Evolutionary conservation across 352 stramenopile species (phyloP).

Genomic region (Phytophthora colocasiae): DNA sequence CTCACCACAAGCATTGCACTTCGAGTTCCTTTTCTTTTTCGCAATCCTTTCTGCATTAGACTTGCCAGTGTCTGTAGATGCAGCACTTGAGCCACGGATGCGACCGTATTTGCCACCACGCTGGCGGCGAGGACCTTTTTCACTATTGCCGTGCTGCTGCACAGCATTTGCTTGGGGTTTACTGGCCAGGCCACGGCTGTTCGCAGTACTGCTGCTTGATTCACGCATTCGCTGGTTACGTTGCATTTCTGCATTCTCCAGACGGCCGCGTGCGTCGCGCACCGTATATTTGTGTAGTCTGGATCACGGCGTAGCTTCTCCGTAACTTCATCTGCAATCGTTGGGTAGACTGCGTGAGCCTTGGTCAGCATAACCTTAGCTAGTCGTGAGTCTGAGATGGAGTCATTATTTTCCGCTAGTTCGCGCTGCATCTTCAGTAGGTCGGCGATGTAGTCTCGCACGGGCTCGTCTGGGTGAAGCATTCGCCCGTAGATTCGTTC

Average conservation of each 20-base stretch:
- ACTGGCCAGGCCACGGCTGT: neutral
- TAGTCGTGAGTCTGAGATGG: conserved; percentile 3
- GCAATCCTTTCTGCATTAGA: neutral
- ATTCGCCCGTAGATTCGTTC: conserved; percentile 1
- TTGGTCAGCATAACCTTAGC: conserved; percentile 8
- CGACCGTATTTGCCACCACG: conserved; percentile 7
- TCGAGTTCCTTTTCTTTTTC: conserved; percentile 4
- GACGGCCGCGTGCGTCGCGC: neutral
- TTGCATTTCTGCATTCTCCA: conserved; percentile 1
- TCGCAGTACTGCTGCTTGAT: neutral
- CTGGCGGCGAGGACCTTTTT: neutral
- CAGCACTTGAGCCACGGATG: neutral
- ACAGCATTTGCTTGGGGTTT: conserved; percentile 3
- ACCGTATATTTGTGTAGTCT: neutral
- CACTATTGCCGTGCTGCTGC: conserved; percentile 1
- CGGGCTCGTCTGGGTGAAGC: neutral
- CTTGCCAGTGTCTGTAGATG: neutral
- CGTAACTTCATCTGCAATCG: conserved; percentile 3
- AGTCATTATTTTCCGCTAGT: conserved; percentile 8
- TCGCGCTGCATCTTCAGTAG: conserved; percentile 9
- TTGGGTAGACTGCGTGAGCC: conserved; percentile 4
- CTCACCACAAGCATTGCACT: conserved; percentile 6
- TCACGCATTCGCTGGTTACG: neutral
- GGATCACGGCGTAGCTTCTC: conserved; percentile 1
- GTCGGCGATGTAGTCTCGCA: conserved; percentile 6